Evolutionary conservation across 768 basidiomycete species (phyloP).

Genomic region (Dioszegia aurantiaca): DNA sequence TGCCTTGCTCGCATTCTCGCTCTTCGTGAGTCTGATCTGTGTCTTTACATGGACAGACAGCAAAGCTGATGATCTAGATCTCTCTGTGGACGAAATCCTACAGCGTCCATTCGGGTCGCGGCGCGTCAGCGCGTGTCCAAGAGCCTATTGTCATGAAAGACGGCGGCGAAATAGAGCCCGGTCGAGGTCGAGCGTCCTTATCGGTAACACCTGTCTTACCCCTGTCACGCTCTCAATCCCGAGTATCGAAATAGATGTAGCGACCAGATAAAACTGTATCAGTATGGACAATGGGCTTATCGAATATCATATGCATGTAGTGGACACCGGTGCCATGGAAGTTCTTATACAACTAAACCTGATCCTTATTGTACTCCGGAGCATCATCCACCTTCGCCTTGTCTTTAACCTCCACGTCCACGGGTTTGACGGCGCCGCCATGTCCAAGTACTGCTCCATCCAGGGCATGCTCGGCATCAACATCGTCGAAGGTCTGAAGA

Average conservation of each 20-base stretch:
- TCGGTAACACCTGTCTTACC: conserved; percentile 2
- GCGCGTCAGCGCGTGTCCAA: not conserved
- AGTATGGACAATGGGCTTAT: too few species aligned
- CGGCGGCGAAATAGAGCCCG: conserved; percentile 3
- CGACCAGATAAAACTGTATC: too few species aligned
- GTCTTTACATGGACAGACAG: not conserved
- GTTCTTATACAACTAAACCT: not conserved
- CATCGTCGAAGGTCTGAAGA: not conserved
- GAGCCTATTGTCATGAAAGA: not conserved
- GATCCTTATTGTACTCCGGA: too few species aligned
- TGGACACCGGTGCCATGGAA: too few species aligned
- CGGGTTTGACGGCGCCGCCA: not conserved
- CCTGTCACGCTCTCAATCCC: too few species aligned
- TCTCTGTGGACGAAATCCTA: conserved; percentile 34
- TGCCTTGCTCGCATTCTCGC: conserved; percentile 16
- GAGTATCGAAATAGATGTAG: too few species aligned
- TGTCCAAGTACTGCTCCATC: conserved; percentile 6
- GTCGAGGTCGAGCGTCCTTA: not conserved
- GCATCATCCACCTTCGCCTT: not conserved
- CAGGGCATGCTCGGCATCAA: not conserved
- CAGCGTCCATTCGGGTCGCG: conserved; percentile 17
- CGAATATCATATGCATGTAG: too few species aligned
- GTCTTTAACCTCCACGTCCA: not conserved
- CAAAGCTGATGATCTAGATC: conserved; percentile 10
- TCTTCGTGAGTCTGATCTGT: not conserved